phyloP scores from a whole-genome alignment of 495 filamentous ascomycete genomes.

The Penicillium coprophilum region DNA sequence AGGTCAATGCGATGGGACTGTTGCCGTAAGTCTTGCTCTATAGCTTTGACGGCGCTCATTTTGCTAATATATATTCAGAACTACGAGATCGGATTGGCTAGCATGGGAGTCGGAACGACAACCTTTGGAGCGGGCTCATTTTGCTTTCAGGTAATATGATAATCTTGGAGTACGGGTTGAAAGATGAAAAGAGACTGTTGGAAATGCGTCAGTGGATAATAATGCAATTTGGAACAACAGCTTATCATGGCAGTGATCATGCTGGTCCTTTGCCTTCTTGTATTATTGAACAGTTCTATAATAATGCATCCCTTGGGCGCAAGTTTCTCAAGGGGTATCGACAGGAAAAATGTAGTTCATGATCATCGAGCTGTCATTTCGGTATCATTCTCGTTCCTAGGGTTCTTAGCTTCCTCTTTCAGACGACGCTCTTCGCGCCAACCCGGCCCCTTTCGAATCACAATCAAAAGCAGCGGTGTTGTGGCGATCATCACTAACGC shows the following conservation, averaged over 20 bases:
- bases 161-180: neutral
- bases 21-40: conserved; percentile 66
- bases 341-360: neutral
- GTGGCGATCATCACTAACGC: conserved; percentile 52
- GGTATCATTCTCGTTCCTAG: neutral
- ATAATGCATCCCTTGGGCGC: neutral
- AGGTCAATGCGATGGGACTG: conserved; percentile 94
- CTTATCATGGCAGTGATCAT: neutral
- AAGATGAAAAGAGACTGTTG: neutral
- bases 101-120: conserved; percentile 86
- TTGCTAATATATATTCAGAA: conserved; percentile 51
- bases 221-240: neutral
- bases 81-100: conserved; percentile 91
- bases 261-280: neutral
- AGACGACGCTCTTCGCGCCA: conserved; percentile 49
- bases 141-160: conserved; percentile 41
- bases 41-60: conserved; percentile 5
- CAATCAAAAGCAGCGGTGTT: conserved; percentile 51
- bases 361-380: neutral
- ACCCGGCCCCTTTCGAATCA: conserved; percentile 43
- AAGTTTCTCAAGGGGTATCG: neutral
- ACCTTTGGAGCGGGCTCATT: conserved; percentile 67
- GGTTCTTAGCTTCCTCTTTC: conserved; percentile 22
- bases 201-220: neutral
- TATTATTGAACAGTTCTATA: conserved; percentile 4